Evolutionary conservation across 257 asterid genomes (phyloP).

Genomic region (Nicotiana attenuata): DNA sequence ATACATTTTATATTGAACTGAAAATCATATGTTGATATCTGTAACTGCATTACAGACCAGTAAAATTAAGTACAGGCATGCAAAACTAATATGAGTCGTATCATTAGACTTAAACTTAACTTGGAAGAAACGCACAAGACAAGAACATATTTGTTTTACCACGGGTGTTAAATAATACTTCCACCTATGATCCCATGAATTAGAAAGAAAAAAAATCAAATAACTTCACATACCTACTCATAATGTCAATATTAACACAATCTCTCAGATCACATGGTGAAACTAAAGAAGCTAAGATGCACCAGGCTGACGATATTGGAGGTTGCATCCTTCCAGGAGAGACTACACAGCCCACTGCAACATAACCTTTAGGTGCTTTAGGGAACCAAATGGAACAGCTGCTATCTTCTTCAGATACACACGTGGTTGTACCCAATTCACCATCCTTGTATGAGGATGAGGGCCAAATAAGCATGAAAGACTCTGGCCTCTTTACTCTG

Average conservation of each 20-base stretch:
- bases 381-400: conserved; percentile 92
- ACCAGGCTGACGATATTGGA: conserved; percentile 66
- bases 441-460: conserved; percentile 29
- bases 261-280: conserved; percentile 91
- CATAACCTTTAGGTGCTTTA: conserved; percentile 89
- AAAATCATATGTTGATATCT: not conserved
- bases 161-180: not conserved
- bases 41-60: not conserved
- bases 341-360: conserved; percentile 92
- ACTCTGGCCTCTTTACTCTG: conserved; percentile 80
- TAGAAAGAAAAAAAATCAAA: conserved; percentile 5
- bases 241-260: conserved; percentile 48
- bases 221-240: conserved; percentile 44
- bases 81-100: not conserved
- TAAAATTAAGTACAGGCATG: not conserved
- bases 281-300: conserved; percentile 75
- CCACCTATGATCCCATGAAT: not conserved
- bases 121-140: not conserved
- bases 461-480: conserved; percentile 77
- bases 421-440: conserved; percentile 26
- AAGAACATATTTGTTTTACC: not conserved
- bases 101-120: not conserved
- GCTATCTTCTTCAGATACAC: conserved; percentile 28
- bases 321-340: conserved; percentile 74
- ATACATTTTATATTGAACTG: not conserved